phyloP scores from a whole-genome alignment of 2,329 filamentous ascomycete species.

The Neonectria coccinea region DNA sequence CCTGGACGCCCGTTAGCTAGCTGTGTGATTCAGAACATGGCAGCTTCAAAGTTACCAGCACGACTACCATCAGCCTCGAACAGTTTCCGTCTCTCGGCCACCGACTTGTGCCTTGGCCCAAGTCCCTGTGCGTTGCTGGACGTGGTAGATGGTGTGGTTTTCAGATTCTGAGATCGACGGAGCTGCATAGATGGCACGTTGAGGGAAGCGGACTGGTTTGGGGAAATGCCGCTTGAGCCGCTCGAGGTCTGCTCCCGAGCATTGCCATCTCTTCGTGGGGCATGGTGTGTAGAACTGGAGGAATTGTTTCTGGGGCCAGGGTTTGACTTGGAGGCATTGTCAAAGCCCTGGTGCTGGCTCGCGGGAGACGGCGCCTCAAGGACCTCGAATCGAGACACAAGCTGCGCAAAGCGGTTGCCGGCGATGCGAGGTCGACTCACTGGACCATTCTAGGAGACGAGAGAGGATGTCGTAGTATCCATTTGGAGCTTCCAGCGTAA shows the following conservation, averaged over 20 bases:
- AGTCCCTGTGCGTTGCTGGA: conserved; percentile 7
- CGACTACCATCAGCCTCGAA: conserved; percentile 31
- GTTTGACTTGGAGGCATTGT: not conserved
- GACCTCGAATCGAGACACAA: conserved; percentile 53
- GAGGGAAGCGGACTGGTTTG: conserved; percentile 8
- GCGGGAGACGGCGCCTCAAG: conserved; percentile 38
- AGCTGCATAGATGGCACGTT: conserved; percentile 1
- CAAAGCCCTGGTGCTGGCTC: conserved; percentile 8
- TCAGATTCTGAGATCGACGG: conserved; percentile 32
- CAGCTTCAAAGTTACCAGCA: conserved; percentile 13
- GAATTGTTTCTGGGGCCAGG: not conserved
- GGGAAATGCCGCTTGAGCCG: conserved; percentile 22
- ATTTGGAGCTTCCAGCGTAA: conserved; percentile 12
- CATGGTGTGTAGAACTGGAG: not conserved
- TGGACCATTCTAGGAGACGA: conserved; percentile 22
- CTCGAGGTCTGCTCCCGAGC: conserved; percentile 16
- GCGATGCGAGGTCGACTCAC: conserved; percentile 18
- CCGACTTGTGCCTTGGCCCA: conserved; percentile 37
- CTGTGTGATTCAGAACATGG: not conserved
- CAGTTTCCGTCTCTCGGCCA: conserved; percentile 42
- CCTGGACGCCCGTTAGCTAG: conserved; percentile 15
- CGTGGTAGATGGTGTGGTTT: conserved; percentile 10
- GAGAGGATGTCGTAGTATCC: conserved; percentile 25
- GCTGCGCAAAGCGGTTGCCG: conserved; percentile 44
- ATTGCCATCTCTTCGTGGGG: conserved; percentile 3